Evolutionary conservation across 83 land plant genomes (phyloP).

Genomic region (Picea mariana): DNA sequence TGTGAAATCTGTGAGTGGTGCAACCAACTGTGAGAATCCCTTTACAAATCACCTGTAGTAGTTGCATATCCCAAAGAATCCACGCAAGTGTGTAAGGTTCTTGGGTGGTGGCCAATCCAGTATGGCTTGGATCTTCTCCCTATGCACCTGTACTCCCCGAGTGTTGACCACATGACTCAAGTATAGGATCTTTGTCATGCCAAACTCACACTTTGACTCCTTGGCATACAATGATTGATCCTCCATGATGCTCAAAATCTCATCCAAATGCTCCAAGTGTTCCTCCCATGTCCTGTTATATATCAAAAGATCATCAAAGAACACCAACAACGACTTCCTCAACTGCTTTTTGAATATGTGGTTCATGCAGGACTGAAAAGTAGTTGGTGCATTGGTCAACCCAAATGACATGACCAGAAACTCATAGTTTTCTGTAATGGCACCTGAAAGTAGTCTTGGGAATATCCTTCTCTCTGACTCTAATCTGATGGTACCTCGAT

Average conservation of each 20-base stretch:
- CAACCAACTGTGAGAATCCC: too few relatives aligned
- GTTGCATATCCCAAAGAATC: too few relatives aligned
- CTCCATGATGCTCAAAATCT: neutral
- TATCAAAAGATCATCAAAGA: neutral
- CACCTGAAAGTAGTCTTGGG: neutral
- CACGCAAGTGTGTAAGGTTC: too few relatives aligned
- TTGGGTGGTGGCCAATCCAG: too few relatives aligned
- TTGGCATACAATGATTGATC: neutral
- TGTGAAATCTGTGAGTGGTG: too few relatives aligned
- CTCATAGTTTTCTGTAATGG: neutral
- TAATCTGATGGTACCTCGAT: neutral
- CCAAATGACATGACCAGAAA: neutral
- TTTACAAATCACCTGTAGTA: too few relatives aligned
- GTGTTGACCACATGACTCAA: too few relatives aligned
- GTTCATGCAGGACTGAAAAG: neutral
- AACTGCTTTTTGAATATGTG: neutral
- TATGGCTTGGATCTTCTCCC: too few relatives aligned
- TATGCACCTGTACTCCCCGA: too few relatives aligned
- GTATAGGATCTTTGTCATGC: too few relatives aligned
- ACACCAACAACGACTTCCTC: neutral
- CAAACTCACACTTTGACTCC: too few relatives aligned
- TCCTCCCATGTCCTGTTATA: neutral
- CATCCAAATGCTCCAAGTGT: neutral
- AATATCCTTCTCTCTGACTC: neutral
- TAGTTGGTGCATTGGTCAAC: neutral